Base-by-base conservation (phyloP, 441 rosid genomes). In the Adansonia gregorii region DNA sequence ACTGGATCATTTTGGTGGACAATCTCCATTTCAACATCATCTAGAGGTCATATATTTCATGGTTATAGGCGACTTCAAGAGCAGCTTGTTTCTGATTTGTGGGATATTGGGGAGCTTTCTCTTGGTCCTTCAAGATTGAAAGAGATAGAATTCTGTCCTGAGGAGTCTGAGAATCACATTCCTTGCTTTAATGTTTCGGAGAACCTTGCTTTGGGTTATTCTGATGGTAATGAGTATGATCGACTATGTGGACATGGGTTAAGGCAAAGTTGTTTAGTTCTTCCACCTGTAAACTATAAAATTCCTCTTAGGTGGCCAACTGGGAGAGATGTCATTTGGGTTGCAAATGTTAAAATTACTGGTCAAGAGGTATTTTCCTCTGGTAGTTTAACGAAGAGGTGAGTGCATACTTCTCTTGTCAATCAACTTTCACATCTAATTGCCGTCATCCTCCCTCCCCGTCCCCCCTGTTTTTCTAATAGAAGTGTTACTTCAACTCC, bases 271-370 rank as follows among this genome's bases (percentile, higher is more conserved):
- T 97, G 98, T 84, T 81, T 92, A 56, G 91, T 85, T 1, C 88
- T 89, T 77, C 94, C 99, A 51, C 98, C 98, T 0, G 79, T 78
- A 24, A 89, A 90, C 10, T 97, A 97, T 84, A 88, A 85, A 82
- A 83, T 93, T 76, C 99, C 99, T 83, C 96, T 94, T 80, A 88
- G 97, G 80, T 97, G 99, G 99, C 98, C 98, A 7, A 92, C 96
- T 22, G 99, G 99, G 76, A 92, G 88, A 84, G 99, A 97, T 85
- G 83, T 97, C 54, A 94, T 93, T 20, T 97, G 99, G 99, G 87
- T 84, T 83, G 78, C 89, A n/a, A 97, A 97, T 85, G 99, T 92
- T 70, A 91, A 90, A 80, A 93, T 97, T 79, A 91, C 94, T 65
- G 98, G 98, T 75, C 87, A 94, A 65, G 95, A 97, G 86, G 97